A percentile compares a stretch with the other conserved stretches of the same genome.
Evolutionary conservation across 2,329 filamentous ascomycete species (phyloP).

Genomic region (Knoxdaviesia proteae): DNA sequence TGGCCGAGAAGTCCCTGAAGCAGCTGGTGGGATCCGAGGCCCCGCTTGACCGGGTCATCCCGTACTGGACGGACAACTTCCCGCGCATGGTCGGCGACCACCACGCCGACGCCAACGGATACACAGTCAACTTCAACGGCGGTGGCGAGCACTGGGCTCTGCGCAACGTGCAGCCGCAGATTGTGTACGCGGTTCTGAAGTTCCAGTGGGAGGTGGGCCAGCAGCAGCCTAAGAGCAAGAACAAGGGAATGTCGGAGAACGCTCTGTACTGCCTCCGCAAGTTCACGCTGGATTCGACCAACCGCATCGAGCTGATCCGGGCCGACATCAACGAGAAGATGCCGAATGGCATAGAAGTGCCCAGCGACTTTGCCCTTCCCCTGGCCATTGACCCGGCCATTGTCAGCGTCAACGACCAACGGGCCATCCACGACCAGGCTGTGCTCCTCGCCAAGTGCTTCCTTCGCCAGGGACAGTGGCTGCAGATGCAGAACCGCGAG

Average conservation of each 20-base stretch:
- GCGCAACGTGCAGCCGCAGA: constrained; percentile 24
- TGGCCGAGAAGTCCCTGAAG: constrained; percentile 88
- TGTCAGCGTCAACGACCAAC: constrained; percentile 27
- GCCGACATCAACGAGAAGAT: constrained; percentile 26
- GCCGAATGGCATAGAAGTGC: constrained; percentile 22
- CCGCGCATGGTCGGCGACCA: constrained; percentile 4
- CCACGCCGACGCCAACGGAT: constrained; percentile 11
- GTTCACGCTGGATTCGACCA: constrained; percentile 39
- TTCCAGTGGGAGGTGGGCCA: constrained; percentile 85
- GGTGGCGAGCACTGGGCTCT: constrained; percentile 4
- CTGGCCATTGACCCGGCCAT: constrained; percentile 21
- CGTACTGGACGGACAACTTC: constrained; percentile 30
- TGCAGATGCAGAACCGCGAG: constrained; percentile 64
- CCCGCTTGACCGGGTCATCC: constrained; percentile 37
- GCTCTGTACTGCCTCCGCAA: constrained; percentile 36
- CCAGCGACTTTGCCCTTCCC: constrained; percentile 28
- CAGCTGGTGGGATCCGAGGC: constrained; percentile 61
- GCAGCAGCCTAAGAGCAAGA: constrained; percentile 21
- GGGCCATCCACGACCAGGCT: constrained; percentile 36
- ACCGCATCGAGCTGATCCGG: constrained; percentile 30
- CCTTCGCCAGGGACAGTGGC: constrained; percentile 90
- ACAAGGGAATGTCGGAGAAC: constrained; percentile 26
- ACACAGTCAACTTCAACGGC: background rate
- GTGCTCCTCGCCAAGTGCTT: constrained; percentile 84
- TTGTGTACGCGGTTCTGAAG: constrained; percentile 93